Base-by-base conservation (phyloP, 1,139 yeast species). In the Kodamaea derodonti region DNA sequence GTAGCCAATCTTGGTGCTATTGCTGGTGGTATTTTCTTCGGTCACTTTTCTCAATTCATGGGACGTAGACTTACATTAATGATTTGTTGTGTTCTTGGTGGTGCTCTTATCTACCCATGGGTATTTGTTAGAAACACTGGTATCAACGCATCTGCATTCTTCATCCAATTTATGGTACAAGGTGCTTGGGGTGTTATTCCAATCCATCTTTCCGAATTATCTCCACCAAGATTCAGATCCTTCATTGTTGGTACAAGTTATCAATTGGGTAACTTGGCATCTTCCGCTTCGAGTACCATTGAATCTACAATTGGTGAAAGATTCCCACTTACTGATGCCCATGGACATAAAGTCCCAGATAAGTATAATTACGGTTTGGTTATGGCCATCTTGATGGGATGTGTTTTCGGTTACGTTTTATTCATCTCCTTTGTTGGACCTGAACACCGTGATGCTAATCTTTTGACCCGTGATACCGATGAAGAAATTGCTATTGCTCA, bases 1-100 rank as follows among this genome's bases (percentile, higher is more conserved):
- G 69, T 74, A 11, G 63, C 65, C 28, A 74, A 74, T 42, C 35
- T 74, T 24, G 80, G 80, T 27, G 80, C 75, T 12, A 62, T 73
- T 38, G 40, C 53, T 29, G 80, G 80, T 30, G 79, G 80, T 28
- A 38, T 72, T 33, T 24, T 39, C 30, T 29, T 40, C 34, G 33
- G 47, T 36, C 39, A 41, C 38, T 28, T 37, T 31, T 27, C 32
- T 3, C 34, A 72, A 36, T 48, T 69, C 13, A 45, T 65, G 8
- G 80, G 80, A 6, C 58, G 78, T 45, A 56, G 80, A 39, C 49
- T 74, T 28, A 62, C 74, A 1, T 56, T 75, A 24, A 52, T 63
- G 8, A 37, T 54, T 10, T 56, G 64, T 24, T 49, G 54, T 40
- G n/a, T 57, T 4, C 43, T 59, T 37, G 56, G 61, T 15, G 64